Percentiles rank a stretch among this genome's conserved stretches.
Evolutionary conservation across 768 basidiomycete genomes (phyloP).

Genomic region (Leccinum longicurvipes): DNA sequence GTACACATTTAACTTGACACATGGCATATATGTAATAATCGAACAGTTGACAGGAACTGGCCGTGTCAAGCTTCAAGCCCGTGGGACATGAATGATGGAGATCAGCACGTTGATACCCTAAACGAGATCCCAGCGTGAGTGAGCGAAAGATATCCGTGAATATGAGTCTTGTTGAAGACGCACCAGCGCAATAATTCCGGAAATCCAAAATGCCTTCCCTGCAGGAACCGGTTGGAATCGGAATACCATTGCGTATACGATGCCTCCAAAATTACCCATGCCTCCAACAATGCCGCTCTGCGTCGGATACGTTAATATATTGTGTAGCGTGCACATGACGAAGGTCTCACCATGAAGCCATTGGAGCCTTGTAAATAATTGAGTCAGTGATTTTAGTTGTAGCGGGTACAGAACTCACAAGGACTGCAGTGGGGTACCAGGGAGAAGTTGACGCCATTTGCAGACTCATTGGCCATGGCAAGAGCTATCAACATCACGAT

Average conservation of each 20-base stretch:
- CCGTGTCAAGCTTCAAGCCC: not conserved
- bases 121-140: not conserved
- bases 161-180: not conserved
- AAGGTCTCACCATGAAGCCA: constrained; percentile 32
- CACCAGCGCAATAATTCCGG: constrained; percentile 40
- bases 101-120: constrained; percentile 8
- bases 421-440: constrained; percentile 50
- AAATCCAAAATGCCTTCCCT: constrained; percentile 47
- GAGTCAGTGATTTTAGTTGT: not conserved
- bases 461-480: constrained; percentile 39
- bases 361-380: constrained; percentile 20
- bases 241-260: constrained; percentile 47
- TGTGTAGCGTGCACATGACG: not conserved
- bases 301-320: not conserved
- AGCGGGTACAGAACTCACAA: constrained; percentile 23
- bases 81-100: constrained; percentile 12
- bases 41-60: not conserved
- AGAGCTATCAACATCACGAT: constrained; percentile 41
- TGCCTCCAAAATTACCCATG: constrained; percentile 42
- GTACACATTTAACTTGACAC: not conserved
- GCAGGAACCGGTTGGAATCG: constrained; percentile 39
- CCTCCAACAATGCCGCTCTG: constrained; percentile 39
- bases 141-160: not conserved
- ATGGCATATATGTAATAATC: not conserved
- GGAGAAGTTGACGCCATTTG: constrained; percentile 51